Evolutionary conservation across 192 early-diverging fungal species (phyloP), one percentile per base, ranked within the genome.

Genomic region (Gryganskiella cystojenkinii): DNA sequence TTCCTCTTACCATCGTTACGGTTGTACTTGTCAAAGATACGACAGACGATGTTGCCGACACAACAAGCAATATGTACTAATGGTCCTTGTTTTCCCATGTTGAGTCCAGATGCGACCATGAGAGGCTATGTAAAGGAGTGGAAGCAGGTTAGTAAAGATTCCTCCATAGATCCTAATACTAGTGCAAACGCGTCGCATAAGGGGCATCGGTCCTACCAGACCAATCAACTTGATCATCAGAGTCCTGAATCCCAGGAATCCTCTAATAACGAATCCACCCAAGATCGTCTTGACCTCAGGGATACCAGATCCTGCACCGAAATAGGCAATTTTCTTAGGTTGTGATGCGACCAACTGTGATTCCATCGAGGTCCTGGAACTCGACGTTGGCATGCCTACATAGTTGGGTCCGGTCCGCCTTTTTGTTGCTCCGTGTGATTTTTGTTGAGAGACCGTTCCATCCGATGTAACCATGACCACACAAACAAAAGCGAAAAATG

Each of bases 281-380:
- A 98, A 76, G 35, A 97, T 96, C 7, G 94, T 94, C 75, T 99
- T 99, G 51, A 99, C 92, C 82, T 99, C 96, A 22, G 96, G 91
- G 33, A 96, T 92, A 47, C 96, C 96, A 4, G 93, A 94, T 31
- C 96, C 96, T 6, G 96, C 95, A 13, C 74, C 66, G 20, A 78
- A 78, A 17, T 78, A 78, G 15, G 74, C 74, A 54, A 78, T 69
- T 22, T 78, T 78, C 37, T 78, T 78, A 4, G 74, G 74, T 17
- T 78, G 74, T 14, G 66, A 59, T 33, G 61, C 66, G 14, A 40
- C 40, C 31, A 78, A 35, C 5, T 46, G 9, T 1, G 57, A 33
- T 27, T 68, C 66, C 37, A 78, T 46, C 2, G 66, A 64, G 8
- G 42, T 69, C 58, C 61, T 64, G 5, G 65, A 63, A 88, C 89